These are phyloP conservation scores for Paecilomyces fulvus DNA, from an alignment of 2,329 filamentous ascomycete genomes.

Conservation along the genomic window DNA sequence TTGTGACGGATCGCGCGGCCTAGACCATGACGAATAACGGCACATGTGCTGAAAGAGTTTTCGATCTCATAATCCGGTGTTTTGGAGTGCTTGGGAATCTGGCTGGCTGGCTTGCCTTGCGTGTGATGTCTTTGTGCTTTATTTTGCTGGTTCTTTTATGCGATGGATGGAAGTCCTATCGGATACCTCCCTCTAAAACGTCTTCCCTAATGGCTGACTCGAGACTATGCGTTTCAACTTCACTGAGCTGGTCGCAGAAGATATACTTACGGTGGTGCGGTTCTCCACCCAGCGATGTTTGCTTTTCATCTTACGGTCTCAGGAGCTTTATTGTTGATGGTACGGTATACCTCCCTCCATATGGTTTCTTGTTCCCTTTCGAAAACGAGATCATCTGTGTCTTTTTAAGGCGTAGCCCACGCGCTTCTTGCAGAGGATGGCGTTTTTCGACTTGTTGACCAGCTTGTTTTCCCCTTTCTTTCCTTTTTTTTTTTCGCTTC, in stretches of 20 bases:
- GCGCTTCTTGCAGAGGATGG: constrained; percentile 14
- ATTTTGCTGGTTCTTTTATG: not conserved
- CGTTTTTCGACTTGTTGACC: constrained; percentile 8
- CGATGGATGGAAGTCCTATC: not conserved
- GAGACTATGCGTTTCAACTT: not conserved
- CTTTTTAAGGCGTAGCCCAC: not conserved
- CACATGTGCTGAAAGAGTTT: not conserved
- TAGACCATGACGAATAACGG: not conserved
- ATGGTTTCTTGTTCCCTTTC: not conserved
- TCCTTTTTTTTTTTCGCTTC: not conserved
- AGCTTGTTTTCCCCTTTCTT: not conserved
- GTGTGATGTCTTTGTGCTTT: not conserved
- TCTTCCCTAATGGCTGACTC: not conserved
- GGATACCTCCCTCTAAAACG: not conserved
- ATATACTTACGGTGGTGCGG: not conserved
- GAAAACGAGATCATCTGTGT: not conserved
- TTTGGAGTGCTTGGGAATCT: not conserved
- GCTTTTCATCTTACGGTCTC: not conserved
- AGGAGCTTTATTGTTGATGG: not conserved
- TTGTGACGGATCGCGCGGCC: not conserved
- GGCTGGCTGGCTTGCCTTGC: not conserved
- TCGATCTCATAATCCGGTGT: not conserved
- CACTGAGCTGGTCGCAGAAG: not conserved
- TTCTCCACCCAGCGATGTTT: not conserved
- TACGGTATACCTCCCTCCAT: not conserved